These are phyloP conservation scores for Linum lewisii DNA, from an alignment of 345 rosid genomes.

Conservation along the genomic window DNA sequence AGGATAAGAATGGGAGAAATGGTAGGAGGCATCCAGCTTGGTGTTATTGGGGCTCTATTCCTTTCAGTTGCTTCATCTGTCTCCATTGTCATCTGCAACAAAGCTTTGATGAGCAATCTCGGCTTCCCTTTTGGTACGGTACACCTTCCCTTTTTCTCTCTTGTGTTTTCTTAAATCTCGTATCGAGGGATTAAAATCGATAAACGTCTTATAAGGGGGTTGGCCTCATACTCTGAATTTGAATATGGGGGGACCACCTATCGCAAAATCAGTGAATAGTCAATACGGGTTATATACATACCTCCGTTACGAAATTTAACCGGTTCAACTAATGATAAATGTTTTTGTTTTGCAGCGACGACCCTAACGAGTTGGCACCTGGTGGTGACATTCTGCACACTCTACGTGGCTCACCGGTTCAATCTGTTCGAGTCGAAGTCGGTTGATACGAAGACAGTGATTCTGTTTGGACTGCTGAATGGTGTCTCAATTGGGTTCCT, in stretches of 20 bases:
- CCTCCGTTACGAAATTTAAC: no score
- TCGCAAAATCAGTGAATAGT: no score
- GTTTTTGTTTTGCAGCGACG: slow-evolving; percentile 47
- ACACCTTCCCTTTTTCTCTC: no score
- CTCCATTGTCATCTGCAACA: slow-evolving; percentile 98
- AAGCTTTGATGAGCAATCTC: slow-evolving; percentile 97
- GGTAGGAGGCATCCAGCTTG: slow-evolving; percentile 72
- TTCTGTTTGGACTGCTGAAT: slow-evolving; percentile 91
- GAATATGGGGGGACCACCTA: no score
- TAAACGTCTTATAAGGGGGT: no score
- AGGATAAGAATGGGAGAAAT: slow-evolving; percentile 65
- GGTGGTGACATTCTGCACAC: slow-evolving; percentile 87
- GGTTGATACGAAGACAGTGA: slow-evolving; percentile 71
- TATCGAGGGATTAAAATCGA: no score
- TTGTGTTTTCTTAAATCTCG: no score
- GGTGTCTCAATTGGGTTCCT: slow-evolving; percentile 93
- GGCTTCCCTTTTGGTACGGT: slow-evolving; percentile 96
- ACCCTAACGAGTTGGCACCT: slow-evolving; percentile 97
- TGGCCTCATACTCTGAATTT: no score
- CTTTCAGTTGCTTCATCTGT: slow-evolving; percentile 96
- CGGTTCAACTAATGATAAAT: no score
- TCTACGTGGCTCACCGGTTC: slow-evolving; percentile 68
- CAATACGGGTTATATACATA: no score
- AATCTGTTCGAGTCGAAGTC: slow-evolving; percentile 77
- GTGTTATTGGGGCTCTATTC: slow-evolving; percentile 84